Conservation (phyloP, 345 rosid genomes). For the Alliaria petiolata region DNA sequence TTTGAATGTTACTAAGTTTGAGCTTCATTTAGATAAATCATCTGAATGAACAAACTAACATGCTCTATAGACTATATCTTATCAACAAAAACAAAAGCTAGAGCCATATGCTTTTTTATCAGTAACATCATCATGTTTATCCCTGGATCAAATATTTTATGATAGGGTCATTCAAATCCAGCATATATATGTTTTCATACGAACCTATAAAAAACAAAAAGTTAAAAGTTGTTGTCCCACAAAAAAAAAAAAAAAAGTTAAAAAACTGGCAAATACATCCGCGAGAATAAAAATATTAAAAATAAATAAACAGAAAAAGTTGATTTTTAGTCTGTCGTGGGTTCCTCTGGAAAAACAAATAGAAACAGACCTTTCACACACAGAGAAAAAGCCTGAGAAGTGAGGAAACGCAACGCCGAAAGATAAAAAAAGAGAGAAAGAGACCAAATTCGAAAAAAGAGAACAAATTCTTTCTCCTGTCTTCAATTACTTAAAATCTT, state of each 20-base stretch:
- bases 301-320: not conserved
- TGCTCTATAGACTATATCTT: too few relatives aligned
- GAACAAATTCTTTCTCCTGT: slow-evolving; percentile 9
- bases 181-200: too few relatives aligned
- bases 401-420: slow-evolving; percentile 5
- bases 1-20: too few relatives aligned
- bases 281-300: not conserved
- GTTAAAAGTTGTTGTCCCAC: too few relatives aligned
- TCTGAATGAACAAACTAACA: too few relatives aligned
- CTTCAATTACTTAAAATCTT: slow-evolving; percentile 1
- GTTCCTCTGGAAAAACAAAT: not conserved
- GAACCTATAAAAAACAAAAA: too few relatives aligned
- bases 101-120: too few relatives aligned
- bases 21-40: too few relatives aligned
- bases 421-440: not conserved
- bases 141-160: too few relatives aligned
- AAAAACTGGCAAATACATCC: not conserved
- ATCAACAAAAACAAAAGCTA: too few relatives aligned
- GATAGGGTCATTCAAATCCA: too few relatives aligned
- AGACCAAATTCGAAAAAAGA: slow-evolving; percentile 13
- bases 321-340: slow-evolving; percentile 2
- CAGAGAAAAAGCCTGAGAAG: slow-evolving; percentile 2
- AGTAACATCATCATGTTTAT: too few relatives aligned
- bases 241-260: not conserved
- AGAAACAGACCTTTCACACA: not conserved